These are phyloP conservation scores for Rosellinia necatrix DNA, from an alignment of 2,329 filamentous ascomycete species.

Conservation along the genomic window DNA sequence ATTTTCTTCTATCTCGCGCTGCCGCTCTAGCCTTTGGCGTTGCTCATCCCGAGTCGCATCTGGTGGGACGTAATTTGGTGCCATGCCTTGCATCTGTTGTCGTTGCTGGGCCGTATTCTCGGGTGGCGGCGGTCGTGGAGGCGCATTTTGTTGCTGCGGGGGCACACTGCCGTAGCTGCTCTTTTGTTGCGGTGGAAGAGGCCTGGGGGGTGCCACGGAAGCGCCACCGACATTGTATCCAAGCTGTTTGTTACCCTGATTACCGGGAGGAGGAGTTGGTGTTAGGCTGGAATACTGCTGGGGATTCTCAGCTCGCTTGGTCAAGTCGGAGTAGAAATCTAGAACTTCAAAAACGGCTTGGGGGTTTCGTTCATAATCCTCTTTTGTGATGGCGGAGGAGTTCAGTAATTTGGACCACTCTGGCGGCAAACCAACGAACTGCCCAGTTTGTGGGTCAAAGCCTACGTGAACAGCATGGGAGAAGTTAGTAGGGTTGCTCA, in stretches of 20 bases:
- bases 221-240: slow-evolving; percentile 58
- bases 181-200: slow-evolving; percentile 59
- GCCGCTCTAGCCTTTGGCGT: slow-evolving; percentile 64
- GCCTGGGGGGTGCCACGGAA: slow-evolving; percentile 71
- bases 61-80: slow-evolving; percentile 57
- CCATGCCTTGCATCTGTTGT: slow-evolving; percentile 62
- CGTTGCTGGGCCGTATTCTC: slow-evolving; percentile 56
- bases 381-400: slow-evolving; percentile 95
- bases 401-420: slow-evolving; percentile 98
- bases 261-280: slow-evolving; percentile 64
- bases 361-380: slow-evolving; percentile 97
- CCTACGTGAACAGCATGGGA: slow-evolving; percentile 96
- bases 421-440: slow-evolving; percentile 89
- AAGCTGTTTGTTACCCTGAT: slow-evolving; percentile 65
- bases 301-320: slow-evolving; percentile 74
- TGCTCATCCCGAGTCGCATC: slow-evolving; percentile 60
- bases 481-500: slow-evolving; percentile 98
- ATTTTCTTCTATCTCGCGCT: slow-evolving; percentile 65
- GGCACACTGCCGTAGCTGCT: slow-evolving; percentile 46
- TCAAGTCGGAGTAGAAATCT: slow-evolving; percentile 84
- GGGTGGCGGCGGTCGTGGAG: slow-evolving; percentile 50
- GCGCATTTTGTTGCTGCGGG: slow-evolving; percentile 44
- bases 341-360: slow-evolving; percentile 81
- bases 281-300: slow-evolving; percentile 70
- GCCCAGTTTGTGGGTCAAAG: slow-evolving; percentile 92